Percentiles rank a stretch among this genome's conserved stretches.
Conservation (phyloP, 495 filamentous ascomycete genomes). For the Talaromyces thailandensis region DNA sequence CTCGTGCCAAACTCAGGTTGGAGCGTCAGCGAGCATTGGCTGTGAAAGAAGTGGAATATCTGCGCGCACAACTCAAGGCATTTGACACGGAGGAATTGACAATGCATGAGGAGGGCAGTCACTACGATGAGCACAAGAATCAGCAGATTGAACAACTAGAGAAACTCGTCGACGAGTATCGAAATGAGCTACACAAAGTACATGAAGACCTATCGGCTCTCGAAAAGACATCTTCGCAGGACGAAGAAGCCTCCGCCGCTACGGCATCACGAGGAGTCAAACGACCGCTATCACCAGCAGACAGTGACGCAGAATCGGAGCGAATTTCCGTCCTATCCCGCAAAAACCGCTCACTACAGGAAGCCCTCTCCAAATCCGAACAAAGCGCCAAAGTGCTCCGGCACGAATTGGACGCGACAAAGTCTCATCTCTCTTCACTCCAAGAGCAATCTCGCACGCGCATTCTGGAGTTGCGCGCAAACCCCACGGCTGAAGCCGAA, state of each 20-base stretch:
- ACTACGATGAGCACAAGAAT: constrained; percentile 65
- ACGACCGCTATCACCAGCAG: constrained; percentile 47
- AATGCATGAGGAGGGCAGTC: constrained; percentile 59
- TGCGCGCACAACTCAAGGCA: constrained; percentile 84
- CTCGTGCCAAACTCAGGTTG: constrained; percentile 55
- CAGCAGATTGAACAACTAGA: constrained; percentile 76
- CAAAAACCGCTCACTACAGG: constrained; percentile 79
- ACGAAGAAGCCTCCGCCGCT: constrained; percentile 12
- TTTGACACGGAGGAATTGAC: constrained; percentile 86
- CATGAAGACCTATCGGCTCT: constrained; percentile 60
- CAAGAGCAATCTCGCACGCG: constrained; percentile 69
- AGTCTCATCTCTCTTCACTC: constrained; percentile 62
- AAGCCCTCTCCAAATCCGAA: constrained; percentile 59
- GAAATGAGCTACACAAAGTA: constrained; percentile 67
- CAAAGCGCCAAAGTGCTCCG: constrained; percentile 55
- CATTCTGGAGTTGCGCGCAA: constrained; percentile 76
- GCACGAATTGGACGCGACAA: constrained; percentile 63
- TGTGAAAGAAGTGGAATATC: constrained; percentile 84
- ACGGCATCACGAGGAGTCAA: constrained; percentile 27
- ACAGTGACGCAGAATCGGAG: constrained; percentile 60
- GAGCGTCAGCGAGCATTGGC: constrained; percentile 81
- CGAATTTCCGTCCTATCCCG: constrained; percentile 73
- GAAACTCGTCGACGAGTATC: constrained; percentile 76
- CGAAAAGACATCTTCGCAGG: constrained; percentile 32
- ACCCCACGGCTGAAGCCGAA: constrained; percentile 78